phyloP scores from a whole-genome alignment of 1,284 basidiomycete species.

The Coriolopsis trogii region DNA sequence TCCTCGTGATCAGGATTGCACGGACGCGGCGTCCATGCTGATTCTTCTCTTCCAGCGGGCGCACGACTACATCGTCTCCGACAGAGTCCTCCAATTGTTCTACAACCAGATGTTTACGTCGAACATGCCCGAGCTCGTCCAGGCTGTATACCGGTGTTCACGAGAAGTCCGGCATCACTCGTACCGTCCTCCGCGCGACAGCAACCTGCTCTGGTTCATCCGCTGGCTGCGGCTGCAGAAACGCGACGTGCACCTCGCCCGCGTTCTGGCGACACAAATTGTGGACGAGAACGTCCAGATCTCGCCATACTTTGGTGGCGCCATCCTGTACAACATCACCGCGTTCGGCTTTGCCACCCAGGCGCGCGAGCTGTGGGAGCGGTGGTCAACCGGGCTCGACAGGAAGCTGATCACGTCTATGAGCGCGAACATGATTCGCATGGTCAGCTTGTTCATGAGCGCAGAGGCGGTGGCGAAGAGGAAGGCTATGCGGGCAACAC shows the following conservation, averaged over 20 bases:
- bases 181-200: slow-evolving; percentile 53
- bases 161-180: slow-evolving; percentile 31
- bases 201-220: slow-evolving; percentile 53
- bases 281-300: slow-evolving; percentile 44
- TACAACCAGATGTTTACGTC: slow-evolving; percentile 28
- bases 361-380: slow-evolving; percentile 59
- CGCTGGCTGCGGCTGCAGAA: slow-evolving; percentile 41
- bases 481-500: neutral
- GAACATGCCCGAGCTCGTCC: slow-evolving; percentile 17
- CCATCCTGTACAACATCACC: slow-evolving; percentile 51
- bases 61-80: slow-evolving; percentile 16
- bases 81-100: slow-evolving; percentile 28
- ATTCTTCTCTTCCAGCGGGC: slow-evolving; percentile 17
- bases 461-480: slow-evolving; percentile 21
- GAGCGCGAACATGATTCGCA: slow-evolving; percentile 50
- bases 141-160: slow-evolving; percentile 37
- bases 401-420: slow-evolving; percentile 47
- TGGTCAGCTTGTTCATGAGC: slow-evolving; percentile 56
- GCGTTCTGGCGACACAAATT: slow-evolving; percentile 51
- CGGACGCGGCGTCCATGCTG: slow-evolving; percentile 12
- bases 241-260: slow-evolving; percentile 42
- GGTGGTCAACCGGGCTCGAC: slow-evolving; percentile 48
- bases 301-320: slow-evolving; percentile 44
- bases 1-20: slow-evolving; percentile 21
- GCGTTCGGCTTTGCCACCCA: slow-evolving; percentile 46